Evolutionary conservation across 2,329 filamentous ascomycete species (phyloP), one percentile per base, ranked within the genome.

Genomic region (Exophiala sp.): DNA sequence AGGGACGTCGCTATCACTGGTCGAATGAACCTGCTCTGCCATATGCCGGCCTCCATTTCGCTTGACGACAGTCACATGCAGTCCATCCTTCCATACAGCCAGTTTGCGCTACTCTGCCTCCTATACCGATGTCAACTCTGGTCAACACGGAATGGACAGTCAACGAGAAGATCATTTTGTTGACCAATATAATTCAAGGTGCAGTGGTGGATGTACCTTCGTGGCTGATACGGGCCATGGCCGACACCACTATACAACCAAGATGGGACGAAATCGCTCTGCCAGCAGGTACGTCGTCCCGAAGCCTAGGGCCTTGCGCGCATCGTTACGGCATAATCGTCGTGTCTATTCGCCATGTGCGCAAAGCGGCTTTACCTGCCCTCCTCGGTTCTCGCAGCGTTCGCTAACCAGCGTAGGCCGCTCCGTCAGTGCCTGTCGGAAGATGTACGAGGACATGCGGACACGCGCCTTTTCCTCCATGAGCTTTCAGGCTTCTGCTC

Each of bases 251-350:
- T 53, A 54, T 57, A 40, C 48, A 56, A 35, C 59, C 60, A 16
- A 55, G 46, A 50, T 64, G 62, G 62, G 47, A 52, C 18, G 62
- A 64, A 16, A 59, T 63, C 8, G 50, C 61, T 33, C 46, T 64
- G 47, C 62, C 62, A 38, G 45, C 52, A 56, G 62, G 62, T 64
- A 60, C 36, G 62, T 55, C 36, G 35, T 21, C 32, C 32, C 16
- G 16, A 11, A 33, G 32, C 10, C 14, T n/a, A 10, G 8, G 8
- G 5, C 20, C 20, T 41, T 38, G 42, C 44, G 54, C 57, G 48
- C 41, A 48, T 11, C 7, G 33, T 4, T n/a, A 7, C 12, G 32
- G 40, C 18, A 12, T 6, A 21, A n/a, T 21, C 21, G n/a, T 32
- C 29, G 41, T 24, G 11, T 7, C 20, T 16, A 16, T 24, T 10